Evolutionary conservation across 2,329 filamentous ascomycete genomes (phyloP).

Genomic region (Aaosphaeria pasadenensis): DNA sequence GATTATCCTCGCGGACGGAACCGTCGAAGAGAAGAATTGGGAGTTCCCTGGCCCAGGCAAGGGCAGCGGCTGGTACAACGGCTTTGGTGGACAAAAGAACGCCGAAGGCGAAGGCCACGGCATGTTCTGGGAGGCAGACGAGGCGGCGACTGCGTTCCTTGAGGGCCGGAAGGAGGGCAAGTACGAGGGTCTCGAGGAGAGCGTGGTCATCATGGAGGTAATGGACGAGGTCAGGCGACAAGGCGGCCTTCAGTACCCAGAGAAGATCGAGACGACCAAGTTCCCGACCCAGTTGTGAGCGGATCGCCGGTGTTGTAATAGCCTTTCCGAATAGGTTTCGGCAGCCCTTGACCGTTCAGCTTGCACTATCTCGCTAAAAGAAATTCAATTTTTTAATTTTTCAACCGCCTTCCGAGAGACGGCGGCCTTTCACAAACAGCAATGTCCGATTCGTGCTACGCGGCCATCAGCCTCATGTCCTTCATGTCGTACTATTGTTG

Average conservation of each 20-base stretch:
- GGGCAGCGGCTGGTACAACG: constrained; percentile 47
- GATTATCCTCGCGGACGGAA: constrained; percentile 54
- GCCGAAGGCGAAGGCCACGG: constrained; percentile 66
- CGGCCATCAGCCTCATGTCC: too few relatives aligned
- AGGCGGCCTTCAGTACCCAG: constrained; percentile 60
- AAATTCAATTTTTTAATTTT: too few relatives aligned
- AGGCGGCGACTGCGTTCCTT: constrained; percentile 69
- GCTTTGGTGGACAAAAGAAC: constrained; percentile 41
- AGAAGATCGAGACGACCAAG: constrained; percentile 59
- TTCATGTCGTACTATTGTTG: too few relatives aligned
- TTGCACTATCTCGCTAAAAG: too few relatives aligned
- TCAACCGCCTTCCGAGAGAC: too few relatives aligned
- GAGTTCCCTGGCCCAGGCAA: constrained; percentile 46
- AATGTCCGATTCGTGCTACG: too few relatives aligned
- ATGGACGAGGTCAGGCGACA: constrained; percentile 69
- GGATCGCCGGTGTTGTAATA: background rate
- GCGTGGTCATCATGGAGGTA: constrained; percentile 78
- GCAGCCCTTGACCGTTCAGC: too few relatives aligned
- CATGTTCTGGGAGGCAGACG: constrained; percentile 88
- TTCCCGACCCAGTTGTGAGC: constrained; percentile 25
- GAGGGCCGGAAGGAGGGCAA: constrained; percentile 76
- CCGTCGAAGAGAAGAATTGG: constrained; percentile 48
- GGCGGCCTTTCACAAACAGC: too few relatives aligned
- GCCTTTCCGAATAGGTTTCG: too few relatives aligned
- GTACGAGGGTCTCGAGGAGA: constrained; percentile 65